A percentile compares a stretch with the other conserved stretches of the same genome.
Evolutionary conservation across 2,329 filamentous ascomycete genomes (phyloP).

Genomic region (Blastomyces gilchristii): DNA sequence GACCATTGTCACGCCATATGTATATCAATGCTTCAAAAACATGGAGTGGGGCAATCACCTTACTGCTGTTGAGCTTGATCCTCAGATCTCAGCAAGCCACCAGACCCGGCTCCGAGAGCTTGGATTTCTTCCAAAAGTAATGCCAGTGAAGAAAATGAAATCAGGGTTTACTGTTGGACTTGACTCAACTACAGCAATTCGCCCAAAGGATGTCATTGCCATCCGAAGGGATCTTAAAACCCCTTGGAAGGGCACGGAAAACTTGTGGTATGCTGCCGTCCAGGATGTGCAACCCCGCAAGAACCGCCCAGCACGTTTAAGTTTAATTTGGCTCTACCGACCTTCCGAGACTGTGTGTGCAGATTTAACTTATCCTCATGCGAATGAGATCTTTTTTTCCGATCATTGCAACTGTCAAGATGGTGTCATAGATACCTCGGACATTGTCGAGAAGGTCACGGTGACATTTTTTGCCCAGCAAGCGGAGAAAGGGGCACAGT

Average conservation of each 20-base stretch:
- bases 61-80: constrained; percentile 23
- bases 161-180: constrained; percentile 1
- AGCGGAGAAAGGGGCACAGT: constrained; percentile 37
- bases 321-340: constrained; percentile 65
- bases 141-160: constrained; percentile 1
- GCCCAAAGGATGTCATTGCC: constrained; percentile 42
- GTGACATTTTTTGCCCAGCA: constrained; percentile 48
- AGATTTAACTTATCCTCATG: constrained; percentile 55
- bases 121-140: constrained; percentile 9
- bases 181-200: constrained; percentile 15
- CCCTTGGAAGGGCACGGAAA: constrained; percentile 46
- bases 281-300: constrained; percentile 39
- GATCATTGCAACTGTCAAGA: constrained; percentile 62
- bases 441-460: constrained; percentile 48
- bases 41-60: constrained; percentile 45
- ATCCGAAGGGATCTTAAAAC: constrained; percentile 40
- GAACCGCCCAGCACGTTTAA: constrained; percentile 39
- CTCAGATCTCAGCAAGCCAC: constrained; percentile 30
- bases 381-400: constrained; percentile 65
- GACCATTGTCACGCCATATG: constrained; percentile 63
- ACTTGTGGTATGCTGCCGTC: constrained; percentile 61
- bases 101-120: constrained; percentile 8
- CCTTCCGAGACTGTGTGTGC: constrained; percentile 61
- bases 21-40: constrained; percentile 53
- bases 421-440: constrained; percentile 41